These are phyloP conservation scores for Pythium scleroteichum DNA, from an alignment of 352 stramenopile genomes.

Conservation along the genomic window DNA sequence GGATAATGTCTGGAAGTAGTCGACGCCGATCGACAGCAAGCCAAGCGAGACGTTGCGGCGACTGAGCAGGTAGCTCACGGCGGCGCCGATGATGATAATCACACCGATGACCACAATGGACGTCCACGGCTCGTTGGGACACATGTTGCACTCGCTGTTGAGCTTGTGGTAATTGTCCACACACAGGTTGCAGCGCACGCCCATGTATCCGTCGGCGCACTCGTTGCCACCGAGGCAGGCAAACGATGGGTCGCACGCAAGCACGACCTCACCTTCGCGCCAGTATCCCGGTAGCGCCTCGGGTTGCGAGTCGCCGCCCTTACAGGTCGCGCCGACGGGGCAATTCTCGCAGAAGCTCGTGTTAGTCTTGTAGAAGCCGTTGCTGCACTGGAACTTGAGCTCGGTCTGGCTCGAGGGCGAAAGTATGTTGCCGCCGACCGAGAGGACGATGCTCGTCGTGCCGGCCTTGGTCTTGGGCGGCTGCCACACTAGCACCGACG, in stretches of 20 bases:
- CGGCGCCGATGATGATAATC: conserved; percentile 41
- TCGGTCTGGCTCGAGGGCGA: conserved; percentile 56
- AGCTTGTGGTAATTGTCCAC: conserved; percentile 55
- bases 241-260: conserved; percentile 56
- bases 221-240: conserved; percentile 57
- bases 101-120: conserved; percentile 52
- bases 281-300: conserved; percentile 54
- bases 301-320: conserved; percentile 47
- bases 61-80: conserved; percentile 62
- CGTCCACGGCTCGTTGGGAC: conserved; percentile 57
- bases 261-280: conserved; percentile 52
- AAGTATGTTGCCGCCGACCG: conserved; percentile 61
- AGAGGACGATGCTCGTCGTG: conserved; percentile 51
- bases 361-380: conserved; percentile 50
- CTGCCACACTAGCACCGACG: conserved; percentile 50
- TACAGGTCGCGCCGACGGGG: conserved; percentile 48
- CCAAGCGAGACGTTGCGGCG: conserved; percentile 67
- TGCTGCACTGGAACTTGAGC: conserved; percentile 64
- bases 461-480: conserved; percentile 61
- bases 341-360: conserved; percentile 53
- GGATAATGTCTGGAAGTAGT: conserved; percentile 87
- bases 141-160: conserved; percentile 60
- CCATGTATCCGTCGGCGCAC: conserved; percentile 45
- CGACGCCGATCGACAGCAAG: conserved; percentile 76
- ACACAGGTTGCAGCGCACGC: conserved; percentile 52